Percentiles rank a stretch among this genome's conserved stretches.
These are phyloP conservation scores for Tripterygium wilfordii DNA, from an alignment of 177 flowering plant genomes.

Conservation along the genomic window DNA sequence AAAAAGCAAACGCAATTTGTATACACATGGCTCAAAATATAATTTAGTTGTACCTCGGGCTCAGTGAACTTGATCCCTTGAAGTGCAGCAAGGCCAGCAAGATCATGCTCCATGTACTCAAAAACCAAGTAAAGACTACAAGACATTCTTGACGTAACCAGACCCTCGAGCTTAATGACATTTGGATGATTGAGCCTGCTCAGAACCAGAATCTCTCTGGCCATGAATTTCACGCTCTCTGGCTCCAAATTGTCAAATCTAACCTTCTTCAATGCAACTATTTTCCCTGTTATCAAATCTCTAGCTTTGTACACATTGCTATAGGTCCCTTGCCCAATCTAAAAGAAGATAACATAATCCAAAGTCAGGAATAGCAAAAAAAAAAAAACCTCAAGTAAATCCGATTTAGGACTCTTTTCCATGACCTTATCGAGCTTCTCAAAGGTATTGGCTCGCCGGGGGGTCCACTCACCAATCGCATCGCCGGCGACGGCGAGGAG, in stretches of 20 bases:
- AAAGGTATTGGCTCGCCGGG: slow-evolving; percentile 72
- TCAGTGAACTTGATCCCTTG: slow-evolving; percentile 58
- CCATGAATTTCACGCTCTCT: slow-evolving; percentile 86
- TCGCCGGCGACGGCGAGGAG: slow-evolving; percentile 62
- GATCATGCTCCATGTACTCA: slow-evolving; percentile 89
- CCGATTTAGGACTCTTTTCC: slow-evolving; percentile 4
- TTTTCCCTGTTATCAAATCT: slow-evolving; percentile 66
- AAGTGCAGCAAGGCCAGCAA: slow-evolving; percentile 67
- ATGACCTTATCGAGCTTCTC: slow-evolving; percentile 79
- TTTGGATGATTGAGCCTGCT: slow-evolving; percentile 70
- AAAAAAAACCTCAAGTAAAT: not conserved
- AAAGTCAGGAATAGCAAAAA: not conserved
- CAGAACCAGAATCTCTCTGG: slow-evolving; percentile 71
- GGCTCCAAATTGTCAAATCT: slow-evolving; percentile 83
- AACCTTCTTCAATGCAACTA: slow-evolving; percentile 84
- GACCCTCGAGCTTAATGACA: slow-evolving; percentile 70
- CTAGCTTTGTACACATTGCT: slow-evolving; percentile 91
- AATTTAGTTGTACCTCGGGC: slow-evolving; percentile 46
- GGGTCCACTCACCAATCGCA: slow-evolving; percentile 64
- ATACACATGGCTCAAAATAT: too few species aligned
- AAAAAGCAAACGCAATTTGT: too few species aligned
- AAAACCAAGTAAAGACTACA: slow-evolving; percentile 75
- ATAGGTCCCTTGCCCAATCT: slow-evolving; percentile 94
- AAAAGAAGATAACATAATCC: slow-evolving; percentile 8
- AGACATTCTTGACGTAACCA: slow-evolving; percentile 83